These are phyloP conservation scores for Huntiella moniliformis DNA, from an alignment of 2,329 filamentous ascomycete species.

Conservation along the genomic window DNA sequence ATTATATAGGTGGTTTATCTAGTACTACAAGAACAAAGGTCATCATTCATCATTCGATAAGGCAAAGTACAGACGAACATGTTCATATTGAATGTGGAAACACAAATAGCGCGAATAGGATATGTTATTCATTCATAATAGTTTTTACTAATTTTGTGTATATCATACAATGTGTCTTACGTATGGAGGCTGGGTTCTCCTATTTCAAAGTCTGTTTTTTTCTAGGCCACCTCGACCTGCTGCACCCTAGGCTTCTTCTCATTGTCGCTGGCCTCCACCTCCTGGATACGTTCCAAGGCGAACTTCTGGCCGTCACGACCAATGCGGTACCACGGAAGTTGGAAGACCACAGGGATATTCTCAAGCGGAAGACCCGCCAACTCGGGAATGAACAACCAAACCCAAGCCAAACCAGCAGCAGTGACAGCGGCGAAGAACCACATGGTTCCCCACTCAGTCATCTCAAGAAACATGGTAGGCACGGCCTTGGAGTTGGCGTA, in stretches of 20 bases:
- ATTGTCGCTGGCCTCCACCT: slow-evolving; percentile 1
- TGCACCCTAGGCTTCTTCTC: slow-evolving; percentile 1
- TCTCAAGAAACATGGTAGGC: slow-evolving; percentile 53
- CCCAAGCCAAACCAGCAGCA: slow-evolving; percentile 47
- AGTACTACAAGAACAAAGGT: too few species aligned
- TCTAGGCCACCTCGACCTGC: slow-evolving; percentile 3
- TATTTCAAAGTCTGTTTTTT: background rate
- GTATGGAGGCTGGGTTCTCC: background rate
- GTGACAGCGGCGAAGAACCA: slow-evolving; percentile 57
- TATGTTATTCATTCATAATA: background rate
- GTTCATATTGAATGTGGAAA: background rate
- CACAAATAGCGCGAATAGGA: background rate
- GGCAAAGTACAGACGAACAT: too few species aligned
- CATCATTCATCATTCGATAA: too few species aligned
- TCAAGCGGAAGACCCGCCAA: slow-evolving; percentile 47
- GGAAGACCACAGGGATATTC: slow-evolving; percentile 54
- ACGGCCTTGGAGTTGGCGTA: slow-evolving; percentile 61
- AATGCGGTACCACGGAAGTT: slow-evolving; percentile 56
- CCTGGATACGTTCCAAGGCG: slow-evolving; percentile 22
- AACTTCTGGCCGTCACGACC: slow-evolving; percentile 37
- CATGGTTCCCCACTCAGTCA: slow-evolving; percentile 49
- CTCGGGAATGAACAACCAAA: slow-evolving; percentile 55
- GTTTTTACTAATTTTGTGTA: background rate
- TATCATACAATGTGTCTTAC: background rate
- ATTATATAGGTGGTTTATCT: too few species aligned